A percentile compares a stretch with the other conserved stretches of the same genome.
Evolutionary conservation across 2,329 filamentous ascomycete species (phyloP).

Genomic region (Cladorrhinum sp.): DNA sequence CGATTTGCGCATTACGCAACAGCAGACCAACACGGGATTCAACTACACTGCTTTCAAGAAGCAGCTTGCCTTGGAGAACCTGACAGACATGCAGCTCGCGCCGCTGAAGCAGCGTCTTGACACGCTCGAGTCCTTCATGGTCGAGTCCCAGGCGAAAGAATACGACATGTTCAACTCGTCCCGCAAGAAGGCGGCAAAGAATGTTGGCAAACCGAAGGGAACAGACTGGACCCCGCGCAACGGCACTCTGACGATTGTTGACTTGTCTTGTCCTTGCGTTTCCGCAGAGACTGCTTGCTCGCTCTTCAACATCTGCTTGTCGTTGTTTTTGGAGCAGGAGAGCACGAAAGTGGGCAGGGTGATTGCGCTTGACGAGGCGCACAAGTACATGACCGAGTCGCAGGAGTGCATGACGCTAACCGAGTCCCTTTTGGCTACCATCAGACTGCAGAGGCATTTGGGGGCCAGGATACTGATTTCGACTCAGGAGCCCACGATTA

Average conservation of each 20-base stretch:
- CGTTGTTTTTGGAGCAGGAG: conserved; percentile 59
- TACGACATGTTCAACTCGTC: conserved; percentile 18
- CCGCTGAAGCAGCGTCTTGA: conserved; percentile 60
- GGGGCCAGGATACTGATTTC: conserved; percentile 67
- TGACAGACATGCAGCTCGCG: conserved; percentile 48
- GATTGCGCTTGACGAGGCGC: conserved; percentile 72
- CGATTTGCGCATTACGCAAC: conserved; percentile 50
- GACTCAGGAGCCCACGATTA: conserved; percentile 74
- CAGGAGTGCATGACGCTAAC: conserved; percentile 58
- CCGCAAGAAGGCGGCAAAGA: not conserved
- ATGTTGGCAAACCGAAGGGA: conserved; percentile 15
- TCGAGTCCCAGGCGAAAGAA: conserved; percentile 26
- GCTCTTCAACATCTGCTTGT: conserved; percentile 69
- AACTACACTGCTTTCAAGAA: conserved; percentile 49
- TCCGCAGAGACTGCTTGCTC: conserved; percentile 64
- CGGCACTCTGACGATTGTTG: conserved; percentile 43
- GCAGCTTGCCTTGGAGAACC: conserved; percentile 37
- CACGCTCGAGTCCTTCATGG: conserved; percentile 63
- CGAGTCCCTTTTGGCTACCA: conserved; percentile 57
- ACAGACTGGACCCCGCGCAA: conserved; percentile 32
- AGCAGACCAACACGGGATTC: conserved; percentile 39
- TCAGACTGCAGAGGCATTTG: conserved; percentile 69
- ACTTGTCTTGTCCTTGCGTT: conserved; percentile 71
- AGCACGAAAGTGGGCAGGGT: conserved; percentile 49
- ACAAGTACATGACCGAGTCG: conserved; percentile 67